Conservation (phyloP, 495 filamentous ascomycete genomes). For the Penicillium cosmopolitanum region DNA sequence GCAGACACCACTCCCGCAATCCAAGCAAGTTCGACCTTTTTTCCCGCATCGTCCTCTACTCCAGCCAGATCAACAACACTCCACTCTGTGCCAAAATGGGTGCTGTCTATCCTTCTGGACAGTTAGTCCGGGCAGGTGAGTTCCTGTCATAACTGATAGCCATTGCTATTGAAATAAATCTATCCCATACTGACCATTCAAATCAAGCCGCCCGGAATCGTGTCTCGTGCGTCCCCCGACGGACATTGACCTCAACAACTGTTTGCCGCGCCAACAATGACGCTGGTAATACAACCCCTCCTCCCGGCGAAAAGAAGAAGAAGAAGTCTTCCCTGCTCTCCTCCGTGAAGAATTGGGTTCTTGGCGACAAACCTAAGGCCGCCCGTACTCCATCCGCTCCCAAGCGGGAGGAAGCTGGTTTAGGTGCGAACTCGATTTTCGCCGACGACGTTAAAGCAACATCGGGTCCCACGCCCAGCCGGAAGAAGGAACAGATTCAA, state of each 20-base stretch:
- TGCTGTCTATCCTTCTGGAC: slow-evolving; percentile 42
- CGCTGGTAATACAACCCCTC: slow-evolving; percentile 22
- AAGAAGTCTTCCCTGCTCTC: slow-evolving; percentile 29
- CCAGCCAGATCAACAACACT: slow-evolving; percentile 18
- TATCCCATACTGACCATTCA: slow-evolving; percentile 5
- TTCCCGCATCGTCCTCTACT: slow-evolving; percentile 19
- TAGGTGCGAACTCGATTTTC: slow-evolving; percentile 49
- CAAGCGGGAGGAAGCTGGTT: slow-evolving; percentile 37
- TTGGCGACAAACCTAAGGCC: slow-evolving; percentile 39
- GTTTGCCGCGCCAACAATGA: slow-evolving; percentile 36
- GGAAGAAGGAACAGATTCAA: slow-evolving; percentile 23
- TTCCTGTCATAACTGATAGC: slow-evolving; percentile 4
- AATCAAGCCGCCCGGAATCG: slow-evolving; percentile 39
- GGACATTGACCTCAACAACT: slow-evolving; percentile 43
- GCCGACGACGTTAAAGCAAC: slow-evolving; percentile 37
- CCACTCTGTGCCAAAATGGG: slow-evolving; percentile 44
- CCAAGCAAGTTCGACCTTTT: slow-evolving; percentile 36
- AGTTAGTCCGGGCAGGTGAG: slow-evolving; percentile 46
- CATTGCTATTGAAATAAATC: not conserved
- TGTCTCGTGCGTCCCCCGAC: slow-evolving; percentile 43
- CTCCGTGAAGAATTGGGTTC: slow-evolving; percentile 44
- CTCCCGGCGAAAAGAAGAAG: slow-evolving; percentile 7
- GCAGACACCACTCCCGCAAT: slow-evolving; percentile 29
- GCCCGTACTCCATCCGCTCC: slow-evolving; percentile 35
- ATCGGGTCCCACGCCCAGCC: slow-evolving; percentile 35